These are phyloP conservation scores for Neurospora sp. DNA, from an alignment of 495 filamentous ascomycete genomes.

Conservation along the genomic window DNA sequence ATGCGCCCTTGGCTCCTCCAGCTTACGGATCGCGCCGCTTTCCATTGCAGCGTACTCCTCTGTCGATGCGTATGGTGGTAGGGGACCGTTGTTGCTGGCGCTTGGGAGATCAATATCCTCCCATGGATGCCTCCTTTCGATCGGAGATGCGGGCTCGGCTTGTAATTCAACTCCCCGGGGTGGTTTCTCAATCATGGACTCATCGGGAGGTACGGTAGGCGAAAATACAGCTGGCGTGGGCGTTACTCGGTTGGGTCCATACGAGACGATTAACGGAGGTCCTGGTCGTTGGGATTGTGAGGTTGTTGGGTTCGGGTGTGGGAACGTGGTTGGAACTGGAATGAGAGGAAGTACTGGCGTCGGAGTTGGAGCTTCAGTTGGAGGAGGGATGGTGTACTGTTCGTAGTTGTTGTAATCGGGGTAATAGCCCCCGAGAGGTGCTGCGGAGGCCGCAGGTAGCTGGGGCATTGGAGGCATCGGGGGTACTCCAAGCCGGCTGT, in stretches of 20 bases:
- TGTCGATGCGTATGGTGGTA: slow-evolving; percentile 22
- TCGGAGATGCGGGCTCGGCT: slow-evolving; percentile 11
- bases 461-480: slow-evolving; percentile 10
- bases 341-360: neutral
- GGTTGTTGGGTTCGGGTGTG: neutral
- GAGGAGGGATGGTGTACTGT: slow-evolving; percentile 10
- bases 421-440: neutral
- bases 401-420: slow-evolving; percentile 12
- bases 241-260: slow-evolving; percentile 24
- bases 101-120: slow-evolving; percentile 4
- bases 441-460: slow-evolving; percentile 4
- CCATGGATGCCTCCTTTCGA: slow-evolving; percentile 13
- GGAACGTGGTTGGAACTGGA: neutral
- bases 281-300: slow-evolving; percentile 12
- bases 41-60: slow-evolving; percentile 22
- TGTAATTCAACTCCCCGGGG: neutral
- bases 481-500: slow-evolving; percentile 10
- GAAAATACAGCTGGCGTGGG: slow-evolving; percentile 18
- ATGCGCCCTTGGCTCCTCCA: slow-evolving; percentile 18
- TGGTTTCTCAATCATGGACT: slow-evolving; percentile 9
- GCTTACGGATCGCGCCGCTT: slow-evolving; percentile 22
- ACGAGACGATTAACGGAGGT: slow-evolving; percentile 17
- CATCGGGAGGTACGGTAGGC: slow-evolving; percentile 21
- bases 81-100: slow-evolving; percentile 10
- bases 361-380: neutral